phyloP scores from a whole-genome alignment of 257 asterid genomes.

The Solanum sejunctum region DNA sequence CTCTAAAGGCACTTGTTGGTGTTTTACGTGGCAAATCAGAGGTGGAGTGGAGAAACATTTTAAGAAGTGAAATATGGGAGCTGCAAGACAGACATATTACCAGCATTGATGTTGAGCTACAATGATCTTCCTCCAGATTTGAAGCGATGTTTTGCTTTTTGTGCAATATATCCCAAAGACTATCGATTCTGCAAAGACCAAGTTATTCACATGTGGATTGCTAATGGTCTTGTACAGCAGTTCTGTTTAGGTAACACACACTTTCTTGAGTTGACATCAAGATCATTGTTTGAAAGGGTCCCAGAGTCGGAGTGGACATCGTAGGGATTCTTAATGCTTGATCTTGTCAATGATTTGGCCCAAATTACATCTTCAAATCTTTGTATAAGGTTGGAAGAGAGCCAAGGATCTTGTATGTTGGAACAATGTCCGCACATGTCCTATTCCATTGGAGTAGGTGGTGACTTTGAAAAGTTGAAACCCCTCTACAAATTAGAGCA shows the following conservation, averaged over 20 bases:
- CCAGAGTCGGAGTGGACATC: neutral
- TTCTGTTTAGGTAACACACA: neutral
- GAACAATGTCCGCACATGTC: neutral
- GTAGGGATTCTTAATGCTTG: neutral
- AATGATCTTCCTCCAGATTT: slow-evolving; percentile 8
- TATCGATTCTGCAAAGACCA: neutral
- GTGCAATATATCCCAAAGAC: slow-evolving; percentile 18
- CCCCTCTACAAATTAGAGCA: neutral
- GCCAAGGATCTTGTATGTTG: neutral
- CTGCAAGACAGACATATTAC: neutral
- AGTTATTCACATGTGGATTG: slow-evolving; percentile 8
- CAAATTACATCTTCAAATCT: neutral
- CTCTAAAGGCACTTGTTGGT: neutral
- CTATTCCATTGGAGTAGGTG: accelerated
- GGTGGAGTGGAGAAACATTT: neutral
- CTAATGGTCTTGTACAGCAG: neutral
- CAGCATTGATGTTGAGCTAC: slow-evolving; percentile 10
- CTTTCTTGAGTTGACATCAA: neutral
- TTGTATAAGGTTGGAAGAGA: neutral
- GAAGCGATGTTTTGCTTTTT: slow-evolving; percentile 9
- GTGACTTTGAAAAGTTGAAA: neutral
- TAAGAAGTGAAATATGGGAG: too few relatives aligned
- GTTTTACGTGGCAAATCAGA: neutral
- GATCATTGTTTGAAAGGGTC: neutral
- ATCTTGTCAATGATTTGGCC: slow-evolving; percentile 3